Conservation (phyloP, 176 grass and related monocot genomes). For the Carex myosuroides region DNA sequence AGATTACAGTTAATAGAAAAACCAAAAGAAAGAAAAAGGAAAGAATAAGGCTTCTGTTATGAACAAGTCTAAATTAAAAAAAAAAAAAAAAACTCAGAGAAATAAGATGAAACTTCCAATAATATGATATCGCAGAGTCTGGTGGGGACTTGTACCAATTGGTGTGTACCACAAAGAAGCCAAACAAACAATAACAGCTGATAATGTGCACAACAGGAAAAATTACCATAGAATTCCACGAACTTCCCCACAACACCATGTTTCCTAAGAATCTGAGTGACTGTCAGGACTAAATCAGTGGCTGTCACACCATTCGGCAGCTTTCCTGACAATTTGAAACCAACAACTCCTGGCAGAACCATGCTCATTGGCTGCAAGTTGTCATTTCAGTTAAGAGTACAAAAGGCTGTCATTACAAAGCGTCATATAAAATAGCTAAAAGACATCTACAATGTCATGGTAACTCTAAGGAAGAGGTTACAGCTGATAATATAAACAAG, state of each 20-base stretch:
- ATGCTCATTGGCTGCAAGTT: slow-evolving; percentile 90
- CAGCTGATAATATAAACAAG: background rate
- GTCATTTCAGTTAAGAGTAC: slow-evolving; percentile 1
- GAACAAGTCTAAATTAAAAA: background rate
- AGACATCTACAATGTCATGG: background rate
- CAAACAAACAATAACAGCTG: background rate
- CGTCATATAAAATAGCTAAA: background rate
- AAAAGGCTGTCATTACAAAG: background rate
- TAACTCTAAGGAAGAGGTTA: background rate
- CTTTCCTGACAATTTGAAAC: slow-evolving; percentile 88
- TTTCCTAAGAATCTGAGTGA: slow-evolving; percentile 93
- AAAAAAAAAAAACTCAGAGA: background rate
- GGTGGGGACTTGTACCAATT: background rate
- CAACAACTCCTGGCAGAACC: slow-evolving; percentile 92
- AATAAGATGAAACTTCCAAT: background rate
- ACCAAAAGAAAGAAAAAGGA: background rate
- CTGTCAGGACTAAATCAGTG: slow-evolving; percentile 94
- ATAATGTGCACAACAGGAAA: background rate
- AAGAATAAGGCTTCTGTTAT: background rate
- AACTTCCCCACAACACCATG: slow-evolving; percentile 98
- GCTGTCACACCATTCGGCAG: slow-evolving; percentile 87
- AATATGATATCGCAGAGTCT: background rate
- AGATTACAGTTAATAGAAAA: background rate
- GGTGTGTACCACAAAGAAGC: background rate
- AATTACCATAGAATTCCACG: slow-evolving; percentile 89